Base-by-base conservation (phyloP, 2,329 filamentous ascomycete species). In the Alternaria gaisen region DNA sequence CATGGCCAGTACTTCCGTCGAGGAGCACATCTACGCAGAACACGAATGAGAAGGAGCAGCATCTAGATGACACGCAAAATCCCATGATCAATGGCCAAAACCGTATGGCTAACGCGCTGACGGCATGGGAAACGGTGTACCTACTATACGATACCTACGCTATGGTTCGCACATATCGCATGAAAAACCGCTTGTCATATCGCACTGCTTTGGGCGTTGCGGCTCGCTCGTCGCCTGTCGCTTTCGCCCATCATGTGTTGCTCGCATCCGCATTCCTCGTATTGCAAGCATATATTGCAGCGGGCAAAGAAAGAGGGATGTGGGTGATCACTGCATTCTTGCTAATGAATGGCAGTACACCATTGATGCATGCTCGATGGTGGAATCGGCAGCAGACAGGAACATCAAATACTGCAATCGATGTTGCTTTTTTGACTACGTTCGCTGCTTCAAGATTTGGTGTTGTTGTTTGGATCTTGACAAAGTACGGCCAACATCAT, bases 241-340 rank as follows among this genome's bases (percentile, higher is more conserved):
- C 46, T 24, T 18, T 50, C 28, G 46, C 16, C 3, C 46, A 50
- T 24, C 46, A 50, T 28, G 46, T 50, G 46, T 28, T 50, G n/a
- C 46, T 50, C 4, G 20, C 46, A 50, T 50, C 46, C 46, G 46
- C 46, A n/a, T 50, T 50, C 14, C 46, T 50, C n/a, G 30, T 50
- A 28, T 4, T 50, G 30, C 46, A 50, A 34, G 46, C 46, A 20
- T 50, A 50, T 18, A 50, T 34, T 36, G 46, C 46, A 32, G 46
- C 28, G 7, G 46, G 46, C 20, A 24, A 22, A 16, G 46, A 50
- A 22, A 50, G 36, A 20, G 46, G 46, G 20, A 32, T 50, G 28
- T 50, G 46, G 46, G 46, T 50, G n/a, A 50, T 34, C 14, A 50
- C 46, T 3, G 46, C 46, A 14, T 50, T 50, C 26, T 32, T 50